Evolutionary conservation across 345 rosid species (phyloP).

Genomic region (Sapria himalayana): DNA sequence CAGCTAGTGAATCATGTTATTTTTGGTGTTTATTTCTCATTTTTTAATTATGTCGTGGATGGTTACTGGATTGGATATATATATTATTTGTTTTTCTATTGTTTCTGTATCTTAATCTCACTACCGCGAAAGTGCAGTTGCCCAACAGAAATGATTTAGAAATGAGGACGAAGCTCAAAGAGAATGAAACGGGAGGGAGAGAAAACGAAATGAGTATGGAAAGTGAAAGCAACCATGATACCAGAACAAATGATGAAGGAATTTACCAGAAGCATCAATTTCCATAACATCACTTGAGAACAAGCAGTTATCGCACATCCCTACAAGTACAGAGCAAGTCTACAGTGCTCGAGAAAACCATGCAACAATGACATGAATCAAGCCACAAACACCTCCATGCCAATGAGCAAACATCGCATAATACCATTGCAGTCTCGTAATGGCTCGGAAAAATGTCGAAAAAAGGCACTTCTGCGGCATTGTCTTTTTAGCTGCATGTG

Average conservation of each 20-base stretch:
- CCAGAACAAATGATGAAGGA: conserved; percentile 4
- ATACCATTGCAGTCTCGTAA: conserved; percentile 83
- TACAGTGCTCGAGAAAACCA: conserved; percentile 4
- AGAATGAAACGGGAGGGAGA: too few species aligned
- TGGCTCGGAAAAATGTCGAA: conserved; percentile 75
- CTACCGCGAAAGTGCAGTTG: too few species aligned
- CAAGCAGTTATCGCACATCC: conserved; percentile 91
- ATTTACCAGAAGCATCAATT: conserved; percentile 56
- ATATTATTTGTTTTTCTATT: too few species aligned
- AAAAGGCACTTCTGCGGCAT: conserved; percentile 68
- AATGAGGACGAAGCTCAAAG: too few species aligned
- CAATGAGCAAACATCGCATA: conserved; percentile 1
- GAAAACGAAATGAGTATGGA: too few species aligned
- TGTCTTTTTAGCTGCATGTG: conserved; percentile 52
- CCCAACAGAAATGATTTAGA: too few species aligned
- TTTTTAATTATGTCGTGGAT: too few species aligned
- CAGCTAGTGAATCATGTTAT: too few species aligned
- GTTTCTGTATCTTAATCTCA: too few species aligned
- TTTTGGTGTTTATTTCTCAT: too few species aligned
- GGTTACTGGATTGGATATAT: too few species aligned
- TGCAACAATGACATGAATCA: conserved; percentile 1
- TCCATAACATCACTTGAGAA: conserved; percentile 44
- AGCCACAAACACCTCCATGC: not conserved
- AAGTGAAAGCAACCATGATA: too few species aligned
- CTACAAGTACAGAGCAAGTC: conserved; percentile 16